Evolutionary conservation across 768 basidiomycete species (phyloP).

Genomic region (Leucosporidium scottii): DNA sequence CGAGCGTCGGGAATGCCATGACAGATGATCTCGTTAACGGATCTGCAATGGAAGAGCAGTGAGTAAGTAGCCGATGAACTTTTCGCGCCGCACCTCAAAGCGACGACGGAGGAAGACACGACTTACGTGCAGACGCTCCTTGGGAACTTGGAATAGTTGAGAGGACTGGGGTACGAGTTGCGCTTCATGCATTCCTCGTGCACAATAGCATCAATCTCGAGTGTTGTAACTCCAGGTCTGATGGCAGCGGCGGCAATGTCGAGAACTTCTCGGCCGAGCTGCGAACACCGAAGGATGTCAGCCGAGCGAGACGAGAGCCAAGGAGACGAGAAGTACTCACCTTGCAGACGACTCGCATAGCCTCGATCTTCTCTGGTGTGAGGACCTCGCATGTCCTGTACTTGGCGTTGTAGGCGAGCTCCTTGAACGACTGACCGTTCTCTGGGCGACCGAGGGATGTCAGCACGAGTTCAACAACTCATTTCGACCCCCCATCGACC

Average conservation of each 20-base stretch:
- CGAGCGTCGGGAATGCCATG: constrained; percentile 55
- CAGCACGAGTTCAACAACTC: not conserved
- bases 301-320: not conserved
- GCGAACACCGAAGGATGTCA: not conserved
- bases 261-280: constrained; percentile 88
- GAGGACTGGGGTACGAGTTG: constrained; percentile 84
- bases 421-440: constrained; percentile 29
- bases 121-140: constrained; percentile 95
- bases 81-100: too few species aligned
- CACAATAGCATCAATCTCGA: constrained; percentile 87
- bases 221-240: constrained; percentile 87
- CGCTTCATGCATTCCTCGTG: constrained; percentile 86
- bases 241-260: constrained; percentile 81
- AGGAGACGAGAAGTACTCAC: constrained; percentile 49
- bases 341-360: constrained; percentile 76
- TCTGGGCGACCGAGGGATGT: constrained; percentile 16
- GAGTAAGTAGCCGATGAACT: not conserved
- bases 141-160: constrained; percentile 84
- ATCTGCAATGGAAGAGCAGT: too few species aligned
- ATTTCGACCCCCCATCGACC: constrained; percentile 1
- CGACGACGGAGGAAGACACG: too few species aligned
- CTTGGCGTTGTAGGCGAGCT: constrained; percentile 13
- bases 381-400: constrained; percentile 56
- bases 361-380: constrained; percentile 67
- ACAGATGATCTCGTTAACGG: constrained; percentile 91